These are phyloP conservation scores for Begonia loranthoides DNA, from an alignment of 306 rosid genomes.

Conservation along the genomic window DNA sequence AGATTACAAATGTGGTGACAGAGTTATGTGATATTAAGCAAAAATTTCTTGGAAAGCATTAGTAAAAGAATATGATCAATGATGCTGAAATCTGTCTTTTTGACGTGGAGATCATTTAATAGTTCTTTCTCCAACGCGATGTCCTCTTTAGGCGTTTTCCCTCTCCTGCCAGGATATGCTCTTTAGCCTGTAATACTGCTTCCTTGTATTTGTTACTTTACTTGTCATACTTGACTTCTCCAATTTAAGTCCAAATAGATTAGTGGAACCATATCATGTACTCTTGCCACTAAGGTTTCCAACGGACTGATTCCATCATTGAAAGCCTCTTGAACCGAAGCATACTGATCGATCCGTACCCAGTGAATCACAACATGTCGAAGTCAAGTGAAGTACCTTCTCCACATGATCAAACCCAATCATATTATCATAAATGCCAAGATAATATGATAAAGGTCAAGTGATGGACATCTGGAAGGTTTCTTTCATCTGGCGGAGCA, in stretches of 20 bases:
- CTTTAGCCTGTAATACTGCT: slow-evolving; percentile 79
- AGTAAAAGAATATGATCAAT: too few relatives aligned
- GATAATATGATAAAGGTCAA: too few relatives aligned
- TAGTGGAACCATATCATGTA: slow-evolving; percentile 68
- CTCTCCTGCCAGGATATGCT: slow-evolving; percentile 95
- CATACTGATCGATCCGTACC: slow-evolving; percentile 69
- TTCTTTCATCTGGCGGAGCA: slow-evolving; percentile 81
- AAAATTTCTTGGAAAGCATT: neutral
- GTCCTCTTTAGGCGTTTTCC: slow-evolving; percentile 82
- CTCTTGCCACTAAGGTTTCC: slow-evolving; percentile 57
- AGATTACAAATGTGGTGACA: neutral
- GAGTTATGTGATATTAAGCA: neutral
- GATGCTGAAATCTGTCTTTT: too few relatives aligned
- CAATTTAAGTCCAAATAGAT: slow-evolving; percentile 60
- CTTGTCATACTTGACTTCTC: slow-evolving; percentile 67
- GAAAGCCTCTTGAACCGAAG: slow-evolving; percentile 65
- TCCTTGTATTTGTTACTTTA: slow-evolving; percentile 67
- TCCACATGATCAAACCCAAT: slow-evolving; percentile 91
- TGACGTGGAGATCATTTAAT: slow-evolving; percentile 62
- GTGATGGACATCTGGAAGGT: slow-evolving; percentile 91
- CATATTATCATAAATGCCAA: slow-evolving; percentile 75
- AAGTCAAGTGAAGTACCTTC: slow-evolving; percentile 34
- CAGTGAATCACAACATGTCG: slow-evolving; percentile 63
- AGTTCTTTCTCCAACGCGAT: slow-evolving; percentile 64
- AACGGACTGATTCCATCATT: slow-evolving; percentile 41